Evolutionary conservation across 768 basidiomycete genomes (phyloP), one percentile per base, ranked within the genome.

Genomic region (Amyloporia xantha): DNA sequence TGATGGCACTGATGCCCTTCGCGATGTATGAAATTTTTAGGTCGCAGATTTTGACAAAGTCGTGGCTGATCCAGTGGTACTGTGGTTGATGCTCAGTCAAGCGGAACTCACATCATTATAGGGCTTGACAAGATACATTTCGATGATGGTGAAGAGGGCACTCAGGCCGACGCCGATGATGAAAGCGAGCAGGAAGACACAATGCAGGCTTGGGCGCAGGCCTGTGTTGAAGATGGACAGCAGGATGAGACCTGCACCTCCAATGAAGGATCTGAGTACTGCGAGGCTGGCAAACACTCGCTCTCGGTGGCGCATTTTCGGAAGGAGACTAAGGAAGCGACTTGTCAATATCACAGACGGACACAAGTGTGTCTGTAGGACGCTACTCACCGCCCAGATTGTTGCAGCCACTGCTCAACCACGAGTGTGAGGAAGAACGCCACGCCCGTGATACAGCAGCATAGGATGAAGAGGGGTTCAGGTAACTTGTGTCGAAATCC

Each of bases 391-490:
- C 82, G 63, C 26, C 84, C 83, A 11, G 72, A 67, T 61, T 88
- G 83, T 52, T 84, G 68, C 28, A 88, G 69, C 57, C 76, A 74
- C 41, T 84, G 72, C 63, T 88, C 84, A 24, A 81, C 63, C 89
- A n/a, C n/a, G n/a, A n/a, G n/a, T n/a, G n/a, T n/a, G n/a, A n/a
- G n/a, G n/a, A n/a, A n/a, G n/a, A n/a, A 86, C 0, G 73, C 68
- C 2, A 76, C 64, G 5, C 75, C 80, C 1, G 87, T 86, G 50
- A 87, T 74, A 30, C 70, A 67, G 56, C 79, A 82, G 5, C 81
- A 81, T 12, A 73, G 69, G 43, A 90, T 68, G 58, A 91, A 91
- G 30, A 90, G 71, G 2, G 88, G 87, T 90, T 88, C 37, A 90
- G 68, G 44, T 73, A 70, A 54, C 74, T 75, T 17, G 88, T 86